Evolutionary conservation across 495 filamentous ascomycete genomes (phyloP).

Genomic region (Penicillium macrosclerotiorum): DNA sequence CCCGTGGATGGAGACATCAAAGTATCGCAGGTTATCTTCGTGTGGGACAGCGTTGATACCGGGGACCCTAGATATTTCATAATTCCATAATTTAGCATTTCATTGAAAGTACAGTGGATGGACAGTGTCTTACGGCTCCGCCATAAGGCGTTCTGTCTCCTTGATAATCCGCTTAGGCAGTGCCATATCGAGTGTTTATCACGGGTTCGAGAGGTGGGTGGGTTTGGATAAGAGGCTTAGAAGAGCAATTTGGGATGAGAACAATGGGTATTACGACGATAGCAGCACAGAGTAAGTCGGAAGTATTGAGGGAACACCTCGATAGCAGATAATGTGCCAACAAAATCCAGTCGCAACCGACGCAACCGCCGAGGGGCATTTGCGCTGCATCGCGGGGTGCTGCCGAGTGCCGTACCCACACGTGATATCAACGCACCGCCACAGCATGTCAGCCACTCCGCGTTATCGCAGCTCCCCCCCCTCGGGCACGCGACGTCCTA

Average conservation of each 20-base stretch:
- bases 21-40: conserved; percentile 96
- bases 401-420: conserved; percentile 25
- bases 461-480: conserved; percentile 17
- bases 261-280: neutral
- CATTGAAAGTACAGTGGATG: neutral
- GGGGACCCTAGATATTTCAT: conserved; percentile 62
- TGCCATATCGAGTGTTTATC: conserved; percentile 51
- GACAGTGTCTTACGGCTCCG: conserved; percentile 73
- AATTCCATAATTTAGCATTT: neutral
- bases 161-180: conserved; percentile 97
- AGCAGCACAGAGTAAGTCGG: neutral
- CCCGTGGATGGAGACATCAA: conserved; percentile 96
- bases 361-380: conserved; percentile 37
- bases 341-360: conserved; percentile 9
- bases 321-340: conserved; percentile 1
- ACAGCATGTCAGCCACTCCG: neutral
- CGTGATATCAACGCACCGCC: conserved; percentile 13
- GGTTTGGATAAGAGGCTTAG: neutral
- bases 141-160: conserved; percentile 96
- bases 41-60: conserved; percentile 98
- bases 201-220: neutral
- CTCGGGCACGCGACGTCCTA: conserved; percentile 4
- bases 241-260: no score
- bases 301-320: neutral
- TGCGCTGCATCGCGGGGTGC: conserved; percentile 21